These are phyloP conservation scores for Spergularia azorica DNA, from an alignment of 179 eudicot species.

Conservation along the genomic window DNA sequence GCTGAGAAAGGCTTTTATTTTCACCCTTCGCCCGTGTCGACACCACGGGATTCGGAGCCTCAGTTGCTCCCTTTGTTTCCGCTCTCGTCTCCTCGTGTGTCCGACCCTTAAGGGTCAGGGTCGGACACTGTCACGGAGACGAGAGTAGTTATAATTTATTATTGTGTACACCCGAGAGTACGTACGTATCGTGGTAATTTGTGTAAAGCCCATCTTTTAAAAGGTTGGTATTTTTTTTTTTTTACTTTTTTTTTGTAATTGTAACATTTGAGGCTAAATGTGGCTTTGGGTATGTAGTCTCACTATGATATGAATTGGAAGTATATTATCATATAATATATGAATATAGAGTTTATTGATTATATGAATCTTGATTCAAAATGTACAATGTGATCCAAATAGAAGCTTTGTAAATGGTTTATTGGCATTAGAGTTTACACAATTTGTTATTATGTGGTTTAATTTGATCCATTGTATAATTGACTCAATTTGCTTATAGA, in stretches of 20 bases:
- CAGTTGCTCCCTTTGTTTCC: conserved; percentile 77
- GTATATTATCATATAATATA: not conserved
- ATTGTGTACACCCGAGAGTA: not conserved
- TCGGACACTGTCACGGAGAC: not conserved
- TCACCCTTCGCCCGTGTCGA: conserved; percentile 69
- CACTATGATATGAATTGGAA: no score
- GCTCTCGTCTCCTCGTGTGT: conserved; percentile 58
- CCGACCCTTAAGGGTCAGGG: conserved; percentile 18
- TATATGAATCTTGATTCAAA: conserved; percentile 2
- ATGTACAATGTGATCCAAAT: not conserved
- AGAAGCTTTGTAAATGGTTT: no score
- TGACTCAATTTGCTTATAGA: no score
- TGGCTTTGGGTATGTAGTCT: not conserved
- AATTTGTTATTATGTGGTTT: no score
- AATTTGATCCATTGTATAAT: no score
- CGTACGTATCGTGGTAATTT: not conserved
- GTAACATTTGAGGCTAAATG: conserved; percentile 18
- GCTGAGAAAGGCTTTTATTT: conserved; percentile 67
- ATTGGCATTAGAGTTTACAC: no score
- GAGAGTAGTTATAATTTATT: not conserved
- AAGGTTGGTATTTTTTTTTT: conserved; percentile 18
- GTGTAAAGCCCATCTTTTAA: not conserved
- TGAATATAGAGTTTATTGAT: conserved; percentile 15
- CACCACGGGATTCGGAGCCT: conserved; percentile 70
- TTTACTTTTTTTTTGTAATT: conserved; percentile 8